Base-by-base conservation (phyloP, 2,329 filamentous ascomycete species). In the Fusarium poae region DNA sequence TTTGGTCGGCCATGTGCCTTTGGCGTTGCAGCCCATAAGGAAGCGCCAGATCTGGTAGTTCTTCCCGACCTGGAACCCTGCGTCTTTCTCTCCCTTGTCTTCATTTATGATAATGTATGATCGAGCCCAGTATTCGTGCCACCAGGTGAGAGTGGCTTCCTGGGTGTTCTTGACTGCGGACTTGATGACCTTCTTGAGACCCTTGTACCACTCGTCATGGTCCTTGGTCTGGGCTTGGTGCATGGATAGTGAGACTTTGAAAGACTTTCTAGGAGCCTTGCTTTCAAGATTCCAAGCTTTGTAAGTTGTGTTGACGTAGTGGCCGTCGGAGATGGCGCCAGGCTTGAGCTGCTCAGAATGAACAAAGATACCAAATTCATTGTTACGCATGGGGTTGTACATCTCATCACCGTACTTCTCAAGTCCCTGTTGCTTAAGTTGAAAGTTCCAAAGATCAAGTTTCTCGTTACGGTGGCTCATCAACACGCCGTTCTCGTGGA, bases 11-110 rank as follows among this genome's bases (percentile, higher is more conserved):
- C 57, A 61, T 0, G 48, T 30, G 0, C 55, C 35, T 6, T 52
- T 60, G 2, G 57, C 57, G 6, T 61, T 61, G 3, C 55, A 61
- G 4, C 57, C 57, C 57, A 61, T 60, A 1, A 61, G 55, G 11
- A 60, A 61, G n/a, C 57, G 55, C 57, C 57, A 61, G 4, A 61
- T 30, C 8, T 61, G 57, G 18, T 60, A 61, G 15, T 60, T 61
- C 5, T 60, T 60, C 0, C 55, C 55, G 2, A 61, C 57, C 9
- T 61, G 57, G 2, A 61, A 61, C 2, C 57, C 57, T 21, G 43
- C 16, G 4, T 61, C 30, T 0, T 61, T 51, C 10, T 61, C 43
- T 0, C 55, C 55, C 37, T 61, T 51, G 0, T 23, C 35, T 18
- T 61, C 55, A 1, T 61, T 61, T 39, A 61, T 43, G 5, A 61